Evolutionary conservation across 73 alveolate species (phyloP).

Genomic region (Uronychia binucleata): DNA sequence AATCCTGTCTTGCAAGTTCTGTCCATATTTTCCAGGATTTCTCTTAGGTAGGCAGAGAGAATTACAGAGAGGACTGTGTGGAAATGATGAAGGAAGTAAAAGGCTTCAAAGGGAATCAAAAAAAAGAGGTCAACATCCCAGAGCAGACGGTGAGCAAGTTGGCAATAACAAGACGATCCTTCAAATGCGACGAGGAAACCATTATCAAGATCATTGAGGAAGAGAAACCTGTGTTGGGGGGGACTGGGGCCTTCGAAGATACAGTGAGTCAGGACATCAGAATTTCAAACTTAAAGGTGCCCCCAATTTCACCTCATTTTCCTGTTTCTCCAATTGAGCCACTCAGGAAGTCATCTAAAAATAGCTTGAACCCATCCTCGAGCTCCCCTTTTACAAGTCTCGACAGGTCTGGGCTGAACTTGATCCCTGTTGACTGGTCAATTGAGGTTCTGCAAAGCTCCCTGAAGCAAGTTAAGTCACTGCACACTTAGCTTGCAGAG

Average conservation of each 20-base stretch:
- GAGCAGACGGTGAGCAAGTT: background rate
- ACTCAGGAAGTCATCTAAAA: background rate
- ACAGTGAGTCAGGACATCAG: no score
- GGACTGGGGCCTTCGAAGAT: no score
- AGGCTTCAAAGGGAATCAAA: background rate
- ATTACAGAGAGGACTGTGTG: background rate
- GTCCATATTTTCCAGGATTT: background rate
- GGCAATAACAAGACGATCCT: background rate
- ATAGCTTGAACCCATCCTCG: background rate
- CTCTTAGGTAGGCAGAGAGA: background rate
- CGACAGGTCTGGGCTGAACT: background rate
- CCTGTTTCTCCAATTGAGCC: background rate
- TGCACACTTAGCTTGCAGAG: background rate
- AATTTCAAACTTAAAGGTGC: background rate
- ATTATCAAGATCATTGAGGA: background rate
- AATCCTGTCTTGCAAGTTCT: background rate
- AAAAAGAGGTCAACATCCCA: background rate
- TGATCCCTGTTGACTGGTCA: background rate
- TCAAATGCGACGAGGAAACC: background rate
- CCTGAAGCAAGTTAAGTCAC: background rate
- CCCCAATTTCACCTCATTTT: background rate
- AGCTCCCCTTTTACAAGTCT: background rate
- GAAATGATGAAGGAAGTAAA: background rate
- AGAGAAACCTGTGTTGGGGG: no score
- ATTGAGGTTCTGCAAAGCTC: background rate